These are phyloP conservation scores for Balansia obtecta DNA, from an alignment of 2,329 filamentous ascomycete species.

Conservation along the genomic window DNA sequence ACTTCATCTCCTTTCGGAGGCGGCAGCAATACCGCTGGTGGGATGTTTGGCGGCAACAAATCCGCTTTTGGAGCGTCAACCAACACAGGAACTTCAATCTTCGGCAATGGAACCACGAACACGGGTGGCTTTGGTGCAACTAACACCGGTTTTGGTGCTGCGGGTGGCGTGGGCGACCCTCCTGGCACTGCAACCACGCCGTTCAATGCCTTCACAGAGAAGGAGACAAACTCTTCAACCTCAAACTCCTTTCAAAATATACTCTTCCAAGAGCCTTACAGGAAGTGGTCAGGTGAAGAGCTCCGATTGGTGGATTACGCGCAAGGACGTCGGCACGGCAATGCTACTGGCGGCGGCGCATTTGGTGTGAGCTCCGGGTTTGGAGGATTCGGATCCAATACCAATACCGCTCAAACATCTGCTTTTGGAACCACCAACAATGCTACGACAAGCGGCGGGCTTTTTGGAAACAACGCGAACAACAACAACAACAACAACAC, in stretches of 20 bases:
- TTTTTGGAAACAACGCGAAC: constrained; percentile 24
- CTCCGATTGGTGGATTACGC: constrained; percentile 76
- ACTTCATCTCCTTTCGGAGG: constrained; percentile 28
- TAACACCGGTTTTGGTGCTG: constrained; percentile 36
- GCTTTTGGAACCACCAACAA: constrained; percentile 33
- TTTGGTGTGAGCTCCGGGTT: constrained; percentile 55
- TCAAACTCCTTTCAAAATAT: constrained; percentile 65
- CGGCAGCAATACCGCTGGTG: constrained; percentile 24
- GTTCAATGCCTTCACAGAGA: constrained; percentile 60
- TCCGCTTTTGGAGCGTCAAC: constrained; percentile 34
- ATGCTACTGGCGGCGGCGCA: constrained; percentile 69
- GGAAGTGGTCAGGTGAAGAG: constrained; percentile 84
- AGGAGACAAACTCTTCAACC: constrained; percentile 47
- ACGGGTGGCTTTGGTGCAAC: constrained; percentile 22
- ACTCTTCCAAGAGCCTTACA: constrained; percentile 66
- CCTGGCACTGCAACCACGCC: constrained; percentile 58
- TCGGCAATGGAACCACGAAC: constrained; percentile 27
- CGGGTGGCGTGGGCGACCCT: constrained; percentile 34
- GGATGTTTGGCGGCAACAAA: constrained; percentile 43
- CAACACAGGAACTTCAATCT: constrained; percentile 31
- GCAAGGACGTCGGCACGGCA: constrained; percentile 74
- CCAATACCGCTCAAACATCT: constrained; percentile 17
- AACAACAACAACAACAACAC: constrained; percentile 21
- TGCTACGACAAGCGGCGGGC: constrained; percentile 21
- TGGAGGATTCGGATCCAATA: constrained; percentile 35